phyloP scores from a whole-genome alignment of 2,329 filamentous ascomycete species.

The Diaporthe capsici region DNA sequence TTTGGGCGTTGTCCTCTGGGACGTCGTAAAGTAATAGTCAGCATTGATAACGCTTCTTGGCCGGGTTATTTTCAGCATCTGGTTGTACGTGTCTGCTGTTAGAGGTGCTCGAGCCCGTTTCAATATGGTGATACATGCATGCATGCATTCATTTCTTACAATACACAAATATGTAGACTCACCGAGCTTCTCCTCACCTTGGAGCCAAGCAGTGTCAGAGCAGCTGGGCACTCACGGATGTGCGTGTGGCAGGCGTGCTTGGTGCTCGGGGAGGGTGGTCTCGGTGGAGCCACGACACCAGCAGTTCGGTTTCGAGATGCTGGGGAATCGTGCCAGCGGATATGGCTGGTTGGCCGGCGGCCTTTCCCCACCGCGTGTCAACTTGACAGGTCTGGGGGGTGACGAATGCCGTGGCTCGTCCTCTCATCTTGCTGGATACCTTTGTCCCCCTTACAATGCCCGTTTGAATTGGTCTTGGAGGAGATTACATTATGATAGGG shows the following conservation, averaged over 20 bases:
- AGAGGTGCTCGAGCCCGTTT: not conserved
- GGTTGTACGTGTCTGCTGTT: not conserved
- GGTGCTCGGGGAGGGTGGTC: not conserved
- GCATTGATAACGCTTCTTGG: constrained; percentile 14
- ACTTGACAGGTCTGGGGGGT: constrained; percentile 10
- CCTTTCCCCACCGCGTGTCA: constrained; percentile 7
- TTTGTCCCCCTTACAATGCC: not conserved
- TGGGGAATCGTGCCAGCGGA: constrained; percentile 8
- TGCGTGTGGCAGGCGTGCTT: not conserved
- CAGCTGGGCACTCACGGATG: no score
- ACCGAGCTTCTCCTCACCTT: constrained; percentile 4
- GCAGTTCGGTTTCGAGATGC: constrained; percentile 16
- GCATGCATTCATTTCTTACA: not conserved
- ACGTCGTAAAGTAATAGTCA: not conserved
- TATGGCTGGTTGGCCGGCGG: constrained; percentile 4
- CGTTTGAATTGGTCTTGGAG: constrained; percentile 7
- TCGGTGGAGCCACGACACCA: constrained; percentile 14
- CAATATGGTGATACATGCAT: not conserved
- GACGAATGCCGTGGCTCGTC: constrained; percentile 1
- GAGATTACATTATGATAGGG: not conserved
- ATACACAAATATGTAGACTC: not conserved
- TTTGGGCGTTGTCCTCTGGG: not conserved
- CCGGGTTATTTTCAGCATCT: not conserved
- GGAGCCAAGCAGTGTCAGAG: not conserved
- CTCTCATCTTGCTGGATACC: not conserved